Evolutionary conservation across 306 rosid genomes (phyloP).

Genomic region (Macrotyloma uniflorum): DNA sequence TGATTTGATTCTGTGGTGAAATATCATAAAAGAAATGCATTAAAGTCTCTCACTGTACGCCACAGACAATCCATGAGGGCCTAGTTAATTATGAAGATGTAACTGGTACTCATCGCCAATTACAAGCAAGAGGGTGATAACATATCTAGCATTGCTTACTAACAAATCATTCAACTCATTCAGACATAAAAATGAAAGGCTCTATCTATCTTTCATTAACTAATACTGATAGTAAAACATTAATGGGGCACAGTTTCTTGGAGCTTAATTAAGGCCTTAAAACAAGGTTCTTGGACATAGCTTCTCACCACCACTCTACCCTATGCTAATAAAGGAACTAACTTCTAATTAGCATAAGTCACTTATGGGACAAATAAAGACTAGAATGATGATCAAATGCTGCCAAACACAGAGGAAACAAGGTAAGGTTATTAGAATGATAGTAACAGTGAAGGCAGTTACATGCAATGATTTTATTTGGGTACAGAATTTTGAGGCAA

Average conservation of each 20-base stretch:
- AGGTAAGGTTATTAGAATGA: neutral
- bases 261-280: slow-evolving; percentile 8
- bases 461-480: slow-evolving; percentile 43
- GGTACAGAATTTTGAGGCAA: slow-evolving; percentile 4
- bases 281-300: slow-evolving; percentile 9
- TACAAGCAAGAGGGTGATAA: slow-evolving; percentile 28
- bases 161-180: neutral
- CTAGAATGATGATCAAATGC: slow-evolving; percentile 6
- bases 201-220: neutral
- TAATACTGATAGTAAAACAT: neutral
- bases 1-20: too few species aligned
- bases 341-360: neutral
- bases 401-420: slow-evolving; percentile 20
- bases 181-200: neutral
- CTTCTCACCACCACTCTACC: neutral
- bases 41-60: too few species aligned
- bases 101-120: slow-evolving; percentile 10
- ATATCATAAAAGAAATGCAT: too few species aligned
- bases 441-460: slow-evolving; percentile 32
- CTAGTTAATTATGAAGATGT: too few species aligned
- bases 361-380: slow-evolving; percentile 28
- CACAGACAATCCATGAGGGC: too few species aligned
- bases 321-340: too few species aligned
- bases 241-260: neutral
- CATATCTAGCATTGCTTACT: slow-evolving; percentile 9